phyloP scores from a whole-genome alignment of 2,329 filamentous ascomycete species.

The Ascochyta pisi region DNA sequence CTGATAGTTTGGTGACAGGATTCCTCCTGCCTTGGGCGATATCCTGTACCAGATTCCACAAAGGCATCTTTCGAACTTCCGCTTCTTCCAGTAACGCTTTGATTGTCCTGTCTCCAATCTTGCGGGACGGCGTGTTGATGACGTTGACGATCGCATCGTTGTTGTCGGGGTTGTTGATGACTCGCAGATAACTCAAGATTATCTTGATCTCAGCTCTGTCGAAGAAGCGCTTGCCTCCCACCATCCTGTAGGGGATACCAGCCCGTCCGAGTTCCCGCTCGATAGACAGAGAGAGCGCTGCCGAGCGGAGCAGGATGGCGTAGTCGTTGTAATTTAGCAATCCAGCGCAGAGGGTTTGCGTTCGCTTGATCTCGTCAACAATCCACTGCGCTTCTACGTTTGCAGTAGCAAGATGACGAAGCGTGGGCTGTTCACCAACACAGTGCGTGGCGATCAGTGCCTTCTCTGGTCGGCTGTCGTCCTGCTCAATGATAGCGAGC shows the following conservation, averaged over 20 bases:
- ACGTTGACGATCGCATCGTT: slow-evolving; percentile 85
- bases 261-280: slow-evolving; percentile 81
- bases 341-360: slow-evolving; percentile 72
- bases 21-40: slow-evolving; percentile 60
- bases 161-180: slow-evolving; percentile 83
- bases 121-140: slow-evolving; percentile 82
- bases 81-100: slow-evolving; percentile 79
- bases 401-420: slow-evolving; percentile 75
- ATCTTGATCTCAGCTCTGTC: slow-evolving; percentile 89
- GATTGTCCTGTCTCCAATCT: slow-evolving; percentile 80
- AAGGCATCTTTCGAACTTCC: slow-evolving; percentile 68
- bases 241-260: slow-evolving; percentile 89
- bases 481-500: slow-evolving; percentile 88
- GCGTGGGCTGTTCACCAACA: slow-evolving; percentile 78
- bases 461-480: slow-evolving; percentile 80
- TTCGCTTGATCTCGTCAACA: slow-evolving; percentile 78
- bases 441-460: slow-evolving; percentile 79
- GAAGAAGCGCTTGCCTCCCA: slow-evolving; percentile 89
- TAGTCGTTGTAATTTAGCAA: slow-evolving; percentile 79
- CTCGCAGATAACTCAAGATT: slow-evolving; percentile 84
- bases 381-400: slow-evolving; percentile 86
- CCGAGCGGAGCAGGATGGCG: slow-evolving; percentile 85
- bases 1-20: slow-evolving; percentile 62
- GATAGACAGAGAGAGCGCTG: slow-evolving; percentile 81
- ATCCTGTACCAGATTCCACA: slow-evolving; percentile 78